Evolutionary conservation across 2,329 filamentous ascomycete genomes (phyloP), one percentile per base, ranked within the genome.

Genomic region (Colletotrichum melonis): DNA sequence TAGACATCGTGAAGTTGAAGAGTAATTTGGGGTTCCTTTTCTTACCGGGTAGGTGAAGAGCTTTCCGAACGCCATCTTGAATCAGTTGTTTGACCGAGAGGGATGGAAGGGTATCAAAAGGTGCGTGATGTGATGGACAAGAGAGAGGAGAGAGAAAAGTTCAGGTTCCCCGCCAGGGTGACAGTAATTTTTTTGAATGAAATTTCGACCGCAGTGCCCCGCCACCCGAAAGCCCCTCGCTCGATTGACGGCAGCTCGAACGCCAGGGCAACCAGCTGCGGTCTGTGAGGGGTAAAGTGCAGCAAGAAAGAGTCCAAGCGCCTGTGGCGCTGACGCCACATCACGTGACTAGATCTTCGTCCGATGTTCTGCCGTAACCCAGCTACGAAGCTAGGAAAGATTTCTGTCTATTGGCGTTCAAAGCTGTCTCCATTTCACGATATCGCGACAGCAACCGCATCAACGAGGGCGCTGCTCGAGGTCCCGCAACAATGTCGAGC

Each of bases 51-150:
- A 91, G 84, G 93, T 94, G 92, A 97, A 98, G 83, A 99, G 92
- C 90, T 97, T 99, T 88, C 97, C 97, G 91, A 99, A 98, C 84
- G 94, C 90, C 93, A 97, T 97, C 85, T 90, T 94, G 88, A 84
- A 81, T 82, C 80, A 78, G 76, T 76, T 74, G 62, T 78, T 69
- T 66, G 67, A 76, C 74, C 76, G 74, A 74, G 76, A 69, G 69
- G 68, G 76, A 73, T 77, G 76, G 77, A 77, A 73, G 74, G 74
- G 71, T 75, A 73, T 73, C 71, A 73, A 73, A 71, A 75, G 77
- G 69, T 69, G 67, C 74, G 74, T 74, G 73, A 76, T 76, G 74
- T 75, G 76, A 63, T 77, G 77, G 76, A 74, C 58, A 76, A 76
- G 75, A 79, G 78, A 73, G 78, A 73, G 76, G 79, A 74, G 78